Conservation (phyloP, 192 early-diverging fungal genomes). For the Podila clonocystis region DNA sequence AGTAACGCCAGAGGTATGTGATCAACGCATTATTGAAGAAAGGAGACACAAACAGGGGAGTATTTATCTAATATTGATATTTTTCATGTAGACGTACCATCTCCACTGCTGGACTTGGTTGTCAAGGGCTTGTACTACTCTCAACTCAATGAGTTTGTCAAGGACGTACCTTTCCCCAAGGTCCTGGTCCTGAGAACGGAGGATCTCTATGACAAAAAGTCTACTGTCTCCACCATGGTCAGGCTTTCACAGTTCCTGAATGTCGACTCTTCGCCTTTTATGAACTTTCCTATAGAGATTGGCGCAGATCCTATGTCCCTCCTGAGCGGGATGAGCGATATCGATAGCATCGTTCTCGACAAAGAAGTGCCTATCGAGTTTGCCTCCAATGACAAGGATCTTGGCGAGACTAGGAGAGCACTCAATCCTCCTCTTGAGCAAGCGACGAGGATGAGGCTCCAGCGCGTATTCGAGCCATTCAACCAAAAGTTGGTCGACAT, state of each 20-base stretch:
- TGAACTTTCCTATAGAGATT: conserved; percentile 48
- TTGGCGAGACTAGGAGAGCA: neutral
- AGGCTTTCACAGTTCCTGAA: conserved; percentile 43
- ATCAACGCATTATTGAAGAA: no score
- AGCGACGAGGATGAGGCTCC: conserved; percentile 54
- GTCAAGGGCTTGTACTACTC: conserved; percentile 50
- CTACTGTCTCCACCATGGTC: conserved; percentile 48
- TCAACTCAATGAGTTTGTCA: conserved; percentile 48
- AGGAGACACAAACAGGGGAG: no score
- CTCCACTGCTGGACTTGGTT: conserved; percentile 40
- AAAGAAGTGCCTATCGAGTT: no score
- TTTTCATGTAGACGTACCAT: conserved; percentile 20
- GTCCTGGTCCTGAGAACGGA: conserved; percentile 43
- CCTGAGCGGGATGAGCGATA: conserved; percentile 2
- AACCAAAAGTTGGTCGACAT: conserved; percentile 57
- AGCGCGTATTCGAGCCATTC: conserved; percentile 57
- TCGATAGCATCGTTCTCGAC: no score
- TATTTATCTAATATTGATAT: neutral
- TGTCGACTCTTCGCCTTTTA: conserved; percentile 41
- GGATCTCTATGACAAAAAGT: conserved; percentile 45
- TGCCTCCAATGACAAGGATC: no score
- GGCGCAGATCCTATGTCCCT: conserved; percentile 46
- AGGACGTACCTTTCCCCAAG: conserved; percentile 50
- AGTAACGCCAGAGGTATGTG: conserved; percentile 39
- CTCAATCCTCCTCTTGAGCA: conserved; percentile 47